A percentile compares a stretch with the other conserved stretches of the same genome.
phyloP scores from a whole-genome alignment of 192 early-diverging fungal species.

The Pilaira anomala region DNA sequence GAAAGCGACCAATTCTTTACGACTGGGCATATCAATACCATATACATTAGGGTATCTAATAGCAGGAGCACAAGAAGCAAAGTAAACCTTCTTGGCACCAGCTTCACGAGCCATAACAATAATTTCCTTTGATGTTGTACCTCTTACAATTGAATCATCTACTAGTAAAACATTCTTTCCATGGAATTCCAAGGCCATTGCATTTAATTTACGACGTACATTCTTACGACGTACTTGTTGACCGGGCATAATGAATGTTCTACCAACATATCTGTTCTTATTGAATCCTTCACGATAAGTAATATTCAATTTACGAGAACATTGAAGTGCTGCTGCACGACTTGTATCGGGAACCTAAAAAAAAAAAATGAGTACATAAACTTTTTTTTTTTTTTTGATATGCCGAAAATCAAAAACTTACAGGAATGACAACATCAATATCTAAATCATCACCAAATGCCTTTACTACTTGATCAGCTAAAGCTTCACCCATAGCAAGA shows the following conservation, averaged over 20 bases:
- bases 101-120: slow-evolving; percentile 98
- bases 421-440: slow-evolving; percentile 99
- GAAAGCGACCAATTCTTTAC: slow-evolving; percentile 86
- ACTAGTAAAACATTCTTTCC: slow-evolving; percentile 97
- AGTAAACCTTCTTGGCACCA: slow-evolving; percentile 98
- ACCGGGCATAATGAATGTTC: slow-evolving; percentile 99
- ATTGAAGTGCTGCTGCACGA: slow-evolving; percentile 91
- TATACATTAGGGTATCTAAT: slow-evolving; percentile 98
- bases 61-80: slow-evolving; percentile 96
- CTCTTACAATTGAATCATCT: slow-evolving; percentile 99
- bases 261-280: slow-evolving; percentile 98
- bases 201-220: slow-evolving; percentile 96
- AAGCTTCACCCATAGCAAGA: slow-evolving; percentile 94
- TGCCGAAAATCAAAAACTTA: slow-evolving; percentile 39
- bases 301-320: slow-evolving; percentile 83
- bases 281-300: slow-evolving; percentile 98
- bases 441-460: slow-evolving; percentile 75
- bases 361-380: background rate
- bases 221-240: slow-evolving; percentile 85
- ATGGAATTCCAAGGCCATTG: slow-evolving; percentile 96
- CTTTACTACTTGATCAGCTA: slow-evolving; percentile 80
- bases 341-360: slow-evolving; percentile 90
- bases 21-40: slow-evolving; percentile 99
- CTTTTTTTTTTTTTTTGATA: too few relatives aligned
- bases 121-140: slow-evolving; percentile 98